Base-by-base conservation (phyloP, 371 early-diverging fungal species). In the Mortierella sp. region DNA sequence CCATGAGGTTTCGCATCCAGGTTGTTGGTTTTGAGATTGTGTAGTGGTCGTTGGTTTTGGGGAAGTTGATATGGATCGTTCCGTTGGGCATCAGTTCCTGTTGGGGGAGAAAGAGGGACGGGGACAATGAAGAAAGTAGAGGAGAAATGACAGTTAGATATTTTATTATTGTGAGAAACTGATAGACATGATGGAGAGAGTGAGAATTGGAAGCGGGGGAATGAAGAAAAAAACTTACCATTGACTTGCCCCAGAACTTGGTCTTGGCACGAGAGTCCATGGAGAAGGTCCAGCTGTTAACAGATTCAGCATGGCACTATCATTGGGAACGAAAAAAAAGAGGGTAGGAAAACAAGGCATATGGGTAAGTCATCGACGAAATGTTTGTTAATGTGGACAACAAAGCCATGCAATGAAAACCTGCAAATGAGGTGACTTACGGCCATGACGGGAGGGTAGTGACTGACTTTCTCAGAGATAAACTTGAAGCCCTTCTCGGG, bases 391-490 rank as follows among this genome's bases (percentile, higher is more conserved):
- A 41, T 6, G 41, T 6, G n/a, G n/a, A n/a, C 1, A n/a, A 56
- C 7, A 41, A 27, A 41, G 44, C 11, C n/a, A 56, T 14, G 46
- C 14, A 11, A 43, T 3, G 29, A n/a, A 65, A 51, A 6, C 7
- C 2, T 35, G 35, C 3, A 29, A 29, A 41, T 6, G 41, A 41
- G 41, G 6, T 14, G 54, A 88, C 89, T 83, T 87, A 90, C 90
- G 21, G 97, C 96, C 91, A 96, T 95, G 65, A 96, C 85, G n/a
- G 94, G 92, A n/a, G 97, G 97, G 81, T 94, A 90, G 76, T 96
- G 97, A 44, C 92, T 92, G 43, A 98, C 98, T 91, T 96, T 97
- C 90, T 97, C 97, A 2, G 97, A 89, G 68, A 97, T 89, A 78
- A 93, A 97, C 60, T 92, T 89, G 86, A 95, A 97, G 1, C 96